Conservation (phyloP, 805 yeast genomes). For the Kluyveromyces lactis region DNA sequence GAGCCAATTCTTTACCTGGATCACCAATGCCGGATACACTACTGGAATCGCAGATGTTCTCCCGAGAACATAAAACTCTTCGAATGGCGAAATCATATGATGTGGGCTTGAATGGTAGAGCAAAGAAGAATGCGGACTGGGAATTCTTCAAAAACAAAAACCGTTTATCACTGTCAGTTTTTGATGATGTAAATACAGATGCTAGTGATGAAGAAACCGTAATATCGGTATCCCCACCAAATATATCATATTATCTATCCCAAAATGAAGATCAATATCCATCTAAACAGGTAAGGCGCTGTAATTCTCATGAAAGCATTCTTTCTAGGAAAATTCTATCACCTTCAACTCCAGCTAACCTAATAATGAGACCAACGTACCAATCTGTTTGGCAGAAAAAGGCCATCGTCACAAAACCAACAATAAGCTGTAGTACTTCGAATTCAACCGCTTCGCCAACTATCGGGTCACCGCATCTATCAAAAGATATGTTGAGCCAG, state of each 20-base stretch:
- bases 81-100: slow-evolving; percentile 23
- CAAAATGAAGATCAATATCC: background rate
- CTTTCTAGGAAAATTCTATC: slow-evolving; percentile 12
- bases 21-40: slow-evolving; percentile 13
- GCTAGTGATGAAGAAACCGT: slow-evolving; percentile 21
- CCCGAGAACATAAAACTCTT: slow-evolving; percentile 4
- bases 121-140: slow-evolving; percentile 4
- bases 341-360: slow-evolving; percentile 5
- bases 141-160: slow-evolving; percentile 26
- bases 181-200: slow-evolving; percentile 18
- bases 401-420: background rate
- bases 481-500: slow-evolving; percentile 6
- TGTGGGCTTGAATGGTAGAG: slow-evolving; percentile 17
- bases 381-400: background rate
- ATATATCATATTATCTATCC: slow-evolving; percentile 6
- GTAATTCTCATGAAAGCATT: slow-evolving; percentile 29
- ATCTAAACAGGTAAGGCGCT: slow-evolving; percentile 19
- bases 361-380: background rate
- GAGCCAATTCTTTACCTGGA: slow-evolving; percentile 13
- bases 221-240: slow-evolving; percentile 13
- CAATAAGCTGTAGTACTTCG: background rate
- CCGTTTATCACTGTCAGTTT: slow-evolving; percentile 26
- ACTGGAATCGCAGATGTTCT: background rate
- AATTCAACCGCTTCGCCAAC: background rate
- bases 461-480: background rate